These are phyloP conservation scores for Fraxinus nigra DNA, from an alignment of 305 asterid species.

Conservation along the genomic window DNA sequence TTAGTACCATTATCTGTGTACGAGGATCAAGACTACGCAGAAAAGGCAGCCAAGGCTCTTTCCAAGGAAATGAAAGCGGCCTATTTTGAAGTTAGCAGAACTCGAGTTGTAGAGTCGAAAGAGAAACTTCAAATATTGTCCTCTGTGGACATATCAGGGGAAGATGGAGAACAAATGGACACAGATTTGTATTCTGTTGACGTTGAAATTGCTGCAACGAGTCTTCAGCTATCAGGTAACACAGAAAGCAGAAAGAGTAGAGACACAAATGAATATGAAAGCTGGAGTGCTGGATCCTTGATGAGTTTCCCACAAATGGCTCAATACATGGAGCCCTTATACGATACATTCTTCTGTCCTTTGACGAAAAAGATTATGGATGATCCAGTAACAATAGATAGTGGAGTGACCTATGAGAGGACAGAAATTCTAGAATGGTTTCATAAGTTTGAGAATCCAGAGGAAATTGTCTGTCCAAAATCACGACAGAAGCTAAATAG, in stretches of 20 bases:
- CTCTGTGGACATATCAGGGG: constrained; percentile 13
- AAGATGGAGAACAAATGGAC: constrained; percentile 31
- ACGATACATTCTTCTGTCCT: constrained; percentile 78
- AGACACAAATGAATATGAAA: constrained; percentile 20
- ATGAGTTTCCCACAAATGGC: constrained; percentile 46
- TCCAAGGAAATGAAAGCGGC: constrained; percentile 55
- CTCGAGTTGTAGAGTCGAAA: constrained; percentile 21
- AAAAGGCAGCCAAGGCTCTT: constrained; percentile 53
- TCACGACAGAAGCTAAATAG: constrained; percentile 50
- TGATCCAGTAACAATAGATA: constrained; percentile 72
- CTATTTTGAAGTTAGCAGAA: constrained; percentile 25
- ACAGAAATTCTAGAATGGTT: constrained; percentile 56
- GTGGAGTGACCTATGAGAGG: constrained; percentile 73
- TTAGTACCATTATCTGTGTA: constrained; percentile 37
- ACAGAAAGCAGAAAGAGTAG: constrained; percentile 24
- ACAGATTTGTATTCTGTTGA: constrained; percentile 63
- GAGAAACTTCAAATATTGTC: constrained; percentile 11
- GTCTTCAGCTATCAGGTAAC: constrained; percentile 29
- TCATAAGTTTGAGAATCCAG: constrained; percentile 27
- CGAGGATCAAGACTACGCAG: constrained; percentile 43
- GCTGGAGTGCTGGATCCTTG: constrained; percentile 31
- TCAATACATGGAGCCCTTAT: constrained; percentile 66
- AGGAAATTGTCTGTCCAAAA: constrained; percentile 55
- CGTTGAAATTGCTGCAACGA: constrained; percentile 40
- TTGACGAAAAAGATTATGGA: constrained; percentile 65